phyloP scores from a whole-genome alignment of 371 early-diverging fungal species.

The Thermomucor indicae-seudaticae region DNA sequence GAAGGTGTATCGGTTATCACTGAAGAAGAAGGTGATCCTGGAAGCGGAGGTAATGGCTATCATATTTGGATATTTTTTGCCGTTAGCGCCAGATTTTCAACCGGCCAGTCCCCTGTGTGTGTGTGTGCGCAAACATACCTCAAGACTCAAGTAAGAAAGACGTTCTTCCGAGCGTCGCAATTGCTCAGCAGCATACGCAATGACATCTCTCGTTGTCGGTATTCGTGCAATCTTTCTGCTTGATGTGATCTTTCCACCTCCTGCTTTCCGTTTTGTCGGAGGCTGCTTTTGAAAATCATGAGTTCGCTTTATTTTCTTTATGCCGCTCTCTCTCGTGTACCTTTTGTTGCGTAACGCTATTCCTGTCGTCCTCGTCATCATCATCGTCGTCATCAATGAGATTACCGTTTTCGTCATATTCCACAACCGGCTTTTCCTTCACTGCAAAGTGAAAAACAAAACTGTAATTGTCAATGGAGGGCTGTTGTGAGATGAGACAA shows the following conservation, averaged over 20 bases:
- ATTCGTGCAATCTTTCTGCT: conserved; percentile 5
- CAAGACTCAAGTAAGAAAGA: neutral
- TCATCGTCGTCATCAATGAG: conserved; percentile 28
- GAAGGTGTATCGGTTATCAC: neutral
- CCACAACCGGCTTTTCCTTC: conserved; percentile 35
- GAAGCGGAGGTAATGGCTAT: too few relatives aligned
- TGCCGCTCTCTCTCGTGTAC: neutral
- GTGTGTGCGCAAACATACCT: neutral
- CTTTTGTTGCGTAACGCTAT: neutral
- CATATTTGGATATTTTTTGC: too few relatives aligned
- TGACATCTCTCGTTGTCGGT: conserved; percentile 18
- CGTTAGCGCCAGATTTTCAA: too few relatives aligned
- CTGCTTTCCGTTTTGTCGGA: neutral
- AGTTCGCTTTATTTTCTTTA: neutral
- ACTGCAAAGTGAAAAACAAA: conserved; percentile 12
- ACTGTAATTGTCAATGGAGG: neutral
- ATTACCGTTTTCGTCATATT: conserved; percentile 45
- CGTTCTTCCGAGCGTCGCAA: neutral
- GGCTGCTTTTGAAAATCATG: conserved; percentile 3
- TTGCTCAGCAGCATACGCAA: conserved; percentile 20
- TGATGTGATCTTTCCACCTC: neutral
- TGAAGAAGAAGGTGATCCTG: too few relatives aligned
- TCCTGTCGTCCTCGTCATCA: conserved; percentile 8
- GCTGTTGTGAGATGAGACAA: neutral
- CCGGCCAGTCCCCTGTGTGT: neutral